Evolutionary conservation across 2,329 filamentous ascomycete species (phyloP).

Genomic region (Calcarisporium arbuscula): DNA sequence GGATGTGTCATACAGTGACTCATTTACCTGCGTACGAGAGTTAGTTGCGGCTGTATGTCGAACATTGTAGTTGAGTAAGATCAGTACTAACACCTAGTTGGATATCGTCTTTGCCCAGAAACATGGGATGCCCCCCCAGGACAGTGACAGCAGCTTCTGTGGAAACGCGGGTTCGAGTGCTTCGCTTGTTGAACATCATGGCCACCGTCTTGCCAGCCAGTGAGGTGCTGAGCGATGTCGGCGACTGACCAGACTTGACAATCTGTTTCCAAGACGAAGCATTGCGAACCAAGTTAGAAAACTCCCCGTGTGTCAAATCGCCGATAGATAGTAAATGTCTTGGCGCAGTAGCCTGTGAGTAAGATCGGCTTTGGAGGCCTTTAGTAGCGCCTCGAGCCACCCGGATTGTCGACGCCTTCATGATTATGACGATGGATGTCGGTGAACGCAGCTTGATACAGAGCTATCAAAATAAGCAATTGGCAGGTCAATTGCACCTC

Average conservation of each 20-base stretch:
- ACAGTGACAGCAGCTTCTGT: slow-evolving; percentile 86
- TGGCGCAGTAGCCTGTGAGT: slow-evolving; percentile 41
- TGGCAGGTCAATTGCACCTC: no score
- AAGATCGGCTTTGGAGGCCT: slow-evolving; percentile 35
- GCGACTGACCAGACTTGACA: slow-evolving; percentile 59
- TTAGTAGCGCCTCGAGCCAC: slow-evolving; percentile 25
- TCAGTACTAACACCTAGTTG: slow-evolving; percentile 68
- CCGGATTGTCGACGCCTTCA: slow-evolving; percentile 28
- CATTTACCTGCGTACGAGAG: slow-evolving; percentile 59
- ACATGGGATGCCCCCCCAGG: slow-evolving; percentile 92
- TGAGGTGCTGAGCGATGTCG: slow-evolving; percentile 51
- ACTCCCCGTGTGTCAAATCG: slow-evolving; percentile 74
- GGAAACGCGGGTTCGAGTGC: slow-evolving; percentile 86
- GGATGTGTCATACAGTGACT: slow-evolving; percentile 88
- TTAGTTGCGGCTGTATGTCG: slow-evolving; percentile 1
- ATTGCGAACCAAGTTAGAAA: slow-evolving; percentile 77
- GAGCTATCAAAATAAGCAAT: not conserved
- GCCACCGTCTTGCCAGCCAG: slow-evolving; percentile 77
- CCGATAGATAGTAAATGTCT: slow-evolving; percentile 89
- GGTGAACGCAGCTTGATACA: not conserved
- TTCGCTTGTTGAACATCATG: slow-evolving; percentile 95
- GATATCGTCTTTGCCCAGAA: slow-evolving; percentile 91
- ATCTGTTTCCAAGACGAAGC: slow-evolving; percentile 68
- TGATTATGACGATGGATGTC: slow-evolving; percentile 13
- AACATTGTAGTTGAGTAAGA: slow-evolving; percentile 8